A percentile compares a stretch with the other conserved stretches of the same genome.
Conservation (phyloP, 164 flowering plant genomes). For the Tinospora cordifolia region DNA sequence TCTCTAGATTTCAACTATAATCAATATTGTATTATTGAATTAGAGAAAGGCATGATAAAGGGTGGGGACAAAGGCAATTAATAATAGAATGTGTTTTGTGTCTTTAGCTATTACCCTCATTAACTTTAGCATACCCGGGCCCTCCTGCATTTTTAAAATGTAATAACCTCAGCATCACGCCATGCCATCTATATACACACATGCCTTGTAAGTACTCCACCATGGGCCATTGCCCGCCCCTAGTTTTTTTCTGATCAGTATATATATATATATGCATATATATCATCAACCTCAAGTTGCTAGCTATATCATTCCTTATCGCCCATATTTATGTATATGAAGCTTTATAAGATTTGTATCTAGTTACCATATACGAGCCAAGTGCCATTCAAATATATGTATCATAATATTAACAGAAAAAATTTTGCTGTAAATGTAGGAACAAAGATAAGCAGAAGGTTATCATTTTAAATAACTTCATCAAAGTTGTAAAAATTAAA, state of each 20-base stretch:
- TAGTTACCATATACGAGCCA: too few relatives aligned
- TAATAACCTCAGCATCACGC: constrained; percentile 15
- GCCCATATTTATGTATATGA: too few relatives aligned
- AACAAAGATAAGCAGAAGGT: too few relatives aligned
- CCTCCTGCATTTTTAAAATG: background rate
- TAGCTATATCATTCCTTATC: background rate
- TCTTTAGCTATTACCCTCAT: constrained; percentile 6
- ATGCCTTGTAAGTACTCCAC: constrained; percentile 6
- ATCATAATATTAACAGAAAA: too few relatives aligned
- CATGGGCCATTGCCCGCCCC: background rate
- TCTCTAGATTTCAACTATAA: background rate
- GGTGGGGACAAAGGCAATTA: constrained; percentile 3
- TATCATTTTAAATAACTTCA: too few relatives aligned
- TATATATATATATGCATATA: background rate
- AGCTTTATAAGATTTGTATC: too few relatives aligned
- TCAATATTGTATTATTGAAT: constrained; percentile 5
- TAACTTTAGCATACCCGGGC: constrained; percentile 8
- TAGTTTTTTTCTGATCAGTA: background rate
- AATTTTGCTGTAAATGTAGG: too few relatives aligned
- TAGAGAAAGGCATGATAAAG: constrained; percentile 4
- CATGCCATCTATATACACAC: background rate
- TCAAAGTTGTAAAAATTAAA: too few relatives aligned
- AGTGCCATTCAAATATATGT: too few relatives aligned
- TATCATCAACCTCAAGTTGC: background rate
- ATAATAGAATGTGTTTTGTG: constrained; percentile 10